A percentile compares a stretch with the other conserved stretches of the same genome.
Evolutionary conservation across 768 basidiomycete genomes (phyloP).

Genomic region (Macrocybe gigantea): DNA sequence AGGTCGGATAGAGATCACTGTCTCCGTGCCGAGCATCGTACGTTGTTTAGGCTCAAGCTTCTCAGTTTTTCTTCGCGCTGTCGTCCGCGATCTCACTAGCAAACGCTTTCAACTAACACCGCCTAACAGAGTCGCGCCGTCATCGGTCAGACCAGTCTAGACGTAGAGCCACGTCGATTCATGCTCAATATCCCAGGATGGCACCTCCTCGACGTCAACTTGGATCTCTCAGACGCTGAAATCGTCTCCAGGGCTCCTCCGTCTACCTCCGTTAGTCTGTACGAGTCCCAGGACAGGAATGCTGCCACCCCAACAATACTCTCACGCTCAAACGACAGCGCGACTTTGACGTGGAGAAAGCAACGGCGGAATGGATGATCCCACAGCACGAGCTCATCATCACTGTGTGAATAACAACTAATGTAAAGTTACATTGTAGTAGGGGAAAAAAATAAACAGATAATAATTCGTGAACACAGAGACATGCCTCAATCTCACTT

Average conservation of each 20-base stretch:
- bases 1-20: slow-evolving; percentile 38
- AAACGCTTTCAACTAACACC: too few species aligned
- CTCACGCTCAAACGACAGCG: slow-evolving; percentile 53
- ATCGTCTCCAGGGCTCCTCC: slow-evolving; percentile 26
- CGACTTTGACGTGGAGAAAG: slow-evolving; percentile 54
- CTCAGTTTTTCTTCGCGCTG: neutral
- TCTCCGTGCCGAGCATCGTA: slow-evolving; percentile 55
- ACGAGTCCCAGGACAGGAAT: slow-evolving; percentile 12
- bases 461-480: neutral
- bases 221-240: slow-evolving; percentile 50
- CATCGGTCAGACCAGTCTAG: slow-evolving; percentile 47
- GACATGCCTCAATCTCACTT: neutral
- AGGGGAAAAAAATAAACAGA: slow-evolving; percentile 1
- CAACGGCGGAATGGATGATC: slow-evolving; percentile 65
- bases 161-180: slow-evolving; percentile 59
- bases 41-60: slow-evolving; percentile 16
- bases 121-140: slow-evolving; percentile 36
- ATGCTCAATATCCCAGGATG: slow-evolving; percentile 42
- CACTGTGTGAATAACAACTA: slow-evolving; percentile 20
- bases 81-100: neutral
- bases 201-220: slow-evolving; percentile 52
- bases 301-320: slow-evolving; percentile 23
- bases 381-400: slow-evolving; percentile 45
- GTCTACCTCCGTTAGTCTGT: slow-evolving; percentile 8
- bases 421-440: slow-evolving; percentile 3